Base-by-base conservation (phyloP, 2,329 filamentous ascomycete species). In the Rutstroemia sp. region DNA sequence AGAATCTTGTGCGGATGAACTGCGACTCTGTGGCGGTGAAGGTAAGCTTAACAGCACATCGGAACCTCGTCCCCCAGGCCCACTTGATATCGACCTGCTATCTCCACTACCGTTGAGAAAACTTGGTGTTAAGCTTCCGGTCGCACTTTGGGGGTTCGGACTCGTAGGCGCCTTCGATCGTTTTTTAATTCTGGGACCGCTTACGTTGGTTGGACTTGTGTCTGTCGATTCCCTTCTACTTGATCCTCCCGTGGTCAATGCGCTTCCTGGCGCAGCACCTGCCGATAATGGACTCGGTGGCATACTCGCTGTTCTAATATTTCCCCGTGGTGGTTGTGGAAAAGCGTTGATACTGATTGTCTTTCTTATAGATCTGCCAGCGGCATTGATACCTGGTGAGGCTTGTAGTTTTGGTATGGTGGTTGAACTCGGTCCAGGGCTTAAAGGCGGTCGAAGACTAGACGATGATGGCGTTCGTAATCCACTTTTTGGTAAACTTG, bases 311-410 rank as follows among this genome's bases (percentile, higher is more conserved):
- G 76, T 73, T 62, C 80, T 78, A 54, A 73, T 78, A 54, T 80
- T 78, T 48, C 84, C 82, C 63, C 85, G 85, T 14, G 92, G 92
- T 14, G 92, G 92, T 62, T 95, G 88, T 30, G 92, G 92, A 68
- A 97, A 96, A 1, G 90, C 86, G 68, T 92, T 92, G 67, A 96
- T 95, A 77, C 92, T 96, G 67, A 95, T 87, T 1, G 88, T 88
- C 73, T 95, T 95, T 60, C 91, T 84, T 55, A 96, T 73, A 1
- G 85, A 83, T 71, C 86, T 92, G 25, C 83, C 82, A 5, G 81
- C 75, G 34, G 75, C 75, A 60, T 81, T 84, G 14, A 83, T 73
- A 38, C 75, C 76, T 8, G 82, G 77, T 5, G 77, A 72, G 2
- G 79, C 76, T 58, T 80, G 81, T 17, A 81, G 75, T 16, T 81